Conservation (phyloP, 2,329 filamentous ascomycete species). For the Verticillium nubilum region DNA sequence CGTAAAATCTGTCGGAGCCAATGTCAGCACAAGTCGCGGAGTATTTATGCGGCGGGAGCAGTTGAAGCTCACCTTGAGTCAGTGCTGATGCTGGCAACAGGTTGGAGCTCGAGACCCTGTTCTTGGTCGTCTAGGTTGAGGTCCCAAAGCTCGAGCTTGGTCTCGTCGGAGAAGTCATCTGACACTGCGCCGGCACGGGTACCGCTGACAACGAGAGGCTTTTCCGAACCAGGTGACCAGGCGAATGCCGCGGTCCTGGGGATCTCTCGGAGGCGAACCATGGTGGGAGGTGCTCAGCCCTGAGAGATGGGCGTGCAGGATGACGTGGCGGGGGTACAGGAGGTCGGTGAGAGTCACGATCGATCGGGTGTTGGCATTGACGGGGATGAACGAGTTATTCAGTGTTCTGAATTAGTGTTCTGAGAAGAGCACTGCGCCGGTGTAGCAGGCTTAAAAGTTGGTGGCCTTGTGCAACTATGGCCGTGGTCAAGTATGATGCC, state of each 20-base stretch:
- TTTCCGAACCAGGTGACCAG: slow-evolving; percentile 79
- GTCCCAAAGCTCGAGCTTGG: slow-evolving; percentile 94
- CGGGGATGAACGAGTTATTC: neutral
- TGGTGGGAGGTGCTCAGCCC: slow-evolving; percentile 35
- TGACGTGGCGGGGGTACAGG: neutral
- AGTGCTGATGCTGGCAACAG: slow-evolving; percentile 74
- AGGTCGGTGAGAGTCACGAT: neutral
- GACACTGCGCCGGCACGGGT: slow-evolving; percentile 93
- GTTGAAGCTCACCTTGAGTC: slow-evolving; percentile 69
- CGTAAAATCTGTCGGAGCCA: slow-evolving; percentile 73
- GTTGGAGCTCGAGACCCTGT: slow-evolving; percentile 77
- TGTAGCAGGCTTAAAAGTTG: neutral
- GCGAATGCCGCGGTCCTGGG: slow-evolving; percentile 94
- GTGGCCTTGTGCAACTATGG: slow-evolving; percentile 3
- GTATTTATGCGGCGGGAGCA: neutral
- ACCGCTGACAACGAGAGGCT: slow-evolving; percentile 84
- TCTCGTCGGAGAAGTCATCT: slow-evolving; percentile 96
- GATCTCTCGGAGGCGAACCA: slow-evolving; percentile 97
- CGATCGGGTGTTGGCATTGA: neutral
- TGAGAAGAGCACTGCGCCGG: neutral
- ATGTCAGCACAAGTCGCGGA: neutral
- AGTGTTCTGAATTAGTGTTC: neutral
- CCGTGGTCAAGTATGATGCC: slow-evolving; percentile 13
- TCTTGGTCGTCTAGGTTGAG: slow-evolving; percentile 73
- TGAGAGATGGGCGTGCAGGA: slow-evolving; percentile 4